phyloP scores from a whole-genome alignment of 73 alveolate genomes.

The Paramecium biaurelia region DNA sequence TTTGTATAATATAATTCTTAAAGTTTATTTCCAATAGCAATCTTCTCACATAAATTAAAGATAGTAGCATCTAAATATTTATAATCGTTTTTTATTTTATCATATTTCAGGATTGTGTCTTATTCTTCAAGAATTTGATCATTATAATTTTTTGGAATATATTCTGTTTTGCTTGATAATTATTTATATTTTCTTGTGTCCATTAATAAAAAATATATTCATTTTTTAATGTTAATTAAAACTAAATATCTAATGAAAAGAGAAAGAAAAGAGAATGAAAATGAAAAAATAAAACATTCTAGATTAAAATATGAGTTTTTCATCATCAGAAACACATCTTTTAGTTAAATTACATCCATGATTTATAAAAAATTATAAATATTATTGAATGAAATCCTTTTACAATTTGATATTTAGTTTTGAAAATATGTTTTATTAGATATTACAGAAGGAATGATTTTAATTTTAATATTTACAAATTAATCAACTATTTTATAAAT shows the following conservation, averaged over 20 bases:
- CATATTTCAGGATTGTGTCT: not conserved
- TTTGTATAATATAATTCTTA: not conserved
- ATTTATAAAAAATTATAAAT: no score
- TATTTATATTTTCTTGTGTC: slow-evolving; percentile 28
- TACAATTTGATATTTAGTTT: no score
- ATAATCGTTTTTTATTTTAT: not conserved
- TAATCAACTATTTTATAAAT: not conserved
- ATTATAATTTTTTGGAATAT: not conserved
- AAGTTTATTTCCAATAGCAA: slow-evolving; percentile 17
- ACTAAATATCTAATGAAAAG: no score
- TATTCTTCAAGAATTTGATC: not conserved
- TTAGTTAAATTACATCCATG: no score
- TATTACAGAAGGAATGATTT: no score
- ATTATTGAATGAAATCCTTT: no score
- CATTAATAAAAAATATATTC: slow-evolving; percentile 11
- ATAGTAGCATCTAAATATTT: not conserved
- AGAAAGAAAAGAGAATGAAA: no score
- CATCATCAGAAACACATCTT: no score
- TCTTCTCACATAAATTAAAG: slow-evolving; percentile 7
- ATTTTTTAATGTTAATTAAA: not conserved
- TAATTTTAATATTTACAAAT: no score
- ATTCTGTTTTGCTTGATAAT: not conserved
- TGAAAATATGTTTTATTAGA: no score
- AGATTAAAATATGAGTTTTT: no score
- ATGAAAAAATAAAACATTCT: no score